phyloP scores from a whole-genome alignment of 192 early-diverging fungal species.

The Podila horticola region DNA sequence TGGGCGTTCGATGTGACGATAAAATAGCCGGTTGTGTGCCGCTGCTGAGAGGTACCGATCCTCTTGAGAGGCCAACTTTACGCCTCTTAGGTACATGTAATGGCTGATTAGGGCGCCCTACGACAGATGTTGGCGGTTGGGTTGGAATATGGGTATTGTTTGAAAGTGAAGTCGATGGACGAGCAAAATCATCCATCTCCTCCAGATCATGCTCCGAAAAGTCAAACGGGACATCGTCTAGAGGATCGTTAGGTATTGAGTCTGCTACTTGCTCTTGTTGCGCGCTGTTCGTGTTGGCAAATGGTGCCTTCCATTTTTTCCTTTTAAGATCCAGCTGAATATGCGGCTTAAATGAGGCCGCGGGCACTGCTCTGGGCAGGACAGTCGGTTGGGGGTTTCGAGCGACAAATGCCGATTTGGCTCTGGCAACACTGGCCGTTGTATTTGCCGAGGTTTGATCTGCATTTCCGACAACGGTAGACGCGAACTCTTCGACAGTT shows the following conservation, averaged over 20 bases:
- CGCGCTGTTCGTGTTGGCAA: neutral
- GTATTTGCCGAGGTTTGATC: neutral
- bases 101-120: neutral
- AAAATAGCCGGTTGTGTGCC: neutral
- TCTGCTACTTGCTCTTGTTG: no score
- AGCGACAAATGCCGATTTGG: neutral
- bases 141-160: neutral
- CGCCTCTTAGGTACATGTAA: conserved; percentile 18
- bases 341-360: neutral
- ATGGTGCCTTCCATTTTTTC: conserved; percentile 40
- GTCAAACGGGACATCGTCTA: conserved; percentile 1
- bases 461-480: conserved; percentile 17
- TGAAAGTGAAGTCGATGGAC: neutral
- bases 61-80: conserved; percentile 36
- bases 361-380: neutral
- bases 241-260: neutral
- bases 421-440: neutral
- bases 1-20: conserved; percentile 24
- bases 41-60: neutral
- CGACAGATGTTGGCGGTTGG: neutral
- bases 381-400: neutral
- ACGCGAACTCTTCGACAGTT: conserved; percentile 52
- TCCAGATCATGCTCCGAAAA: neutral
- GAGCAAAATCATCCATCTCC: neutral
- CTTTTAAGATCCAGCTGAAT: conserved; percentile 1